Evolutionary conservation across 768 basidiomycete species (phyloP).

Genomic region (Lenzites betulinus): DNA sequence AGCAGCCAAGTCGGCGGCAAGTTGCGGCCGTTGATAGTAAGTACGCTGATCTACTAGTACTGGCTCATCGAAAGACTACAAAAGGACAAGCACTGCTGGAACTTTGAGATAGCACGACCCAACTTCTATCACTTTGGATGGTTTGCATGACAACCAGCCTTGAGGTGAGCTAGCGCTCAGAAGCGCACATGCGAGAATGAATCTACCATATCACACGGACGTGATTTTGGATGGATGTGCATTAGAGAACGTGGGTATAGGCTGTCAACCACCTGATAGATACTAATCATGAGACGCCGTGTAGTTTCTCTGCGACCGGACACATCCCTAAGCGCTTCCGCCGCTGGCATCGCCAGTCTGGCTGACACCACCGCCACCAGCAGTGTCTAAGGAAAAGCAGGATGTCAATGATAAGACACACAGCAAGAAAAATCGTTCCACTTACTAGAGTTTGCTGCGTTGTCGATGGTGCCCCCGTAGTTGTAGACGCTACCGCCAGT

Average conservation of each 20-base stretch:
- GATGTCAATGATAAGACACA: neutral
- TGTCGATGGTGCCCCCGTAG: constrained; percentile 20
- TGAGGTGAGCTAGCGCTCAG: too few species aligned
- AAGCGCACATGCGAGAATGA: too few species aligned
- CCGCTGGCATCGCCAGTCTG: constrained; percentile 25
- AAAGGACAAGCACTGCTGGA: too few species aligned
- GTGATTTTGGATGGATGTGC: neutral
- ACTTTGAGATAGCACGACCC: too few species aligned
- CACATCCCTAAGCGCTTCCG: constrained; percentile 19
- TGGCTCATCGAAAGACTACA: too few species aligned
- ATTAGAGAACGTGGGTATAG: constrained; percentile 27
- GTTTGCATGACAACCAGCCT: too few species aligned
- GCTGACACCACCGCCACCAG: constrained; percentile 21
- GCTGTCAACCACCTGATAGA: constrained; percentile 22
- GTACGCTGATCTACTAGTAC: too few species aligned
- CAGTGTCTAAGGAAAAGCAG: constrained; percentile 3
- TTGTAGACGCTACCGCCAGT: constrained; percentile 24
- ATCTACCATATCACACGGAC: neutral
- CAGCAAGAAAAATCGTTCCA: neutral
- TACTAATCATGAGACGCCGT: constrained; percentile 10
- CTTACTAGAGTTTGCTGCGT: constrained; percentile 24
- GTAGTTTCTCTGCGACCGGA: constrained; percentile 13
- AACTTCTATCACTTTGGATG: too few species aligned
- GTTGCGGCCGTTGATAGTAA: too few species aligned
- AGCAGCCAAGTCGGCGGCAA: too few species aligned